Conservation (phyloP, 768 basidiomycete species). For the Tricholoma terreum region DNA sequence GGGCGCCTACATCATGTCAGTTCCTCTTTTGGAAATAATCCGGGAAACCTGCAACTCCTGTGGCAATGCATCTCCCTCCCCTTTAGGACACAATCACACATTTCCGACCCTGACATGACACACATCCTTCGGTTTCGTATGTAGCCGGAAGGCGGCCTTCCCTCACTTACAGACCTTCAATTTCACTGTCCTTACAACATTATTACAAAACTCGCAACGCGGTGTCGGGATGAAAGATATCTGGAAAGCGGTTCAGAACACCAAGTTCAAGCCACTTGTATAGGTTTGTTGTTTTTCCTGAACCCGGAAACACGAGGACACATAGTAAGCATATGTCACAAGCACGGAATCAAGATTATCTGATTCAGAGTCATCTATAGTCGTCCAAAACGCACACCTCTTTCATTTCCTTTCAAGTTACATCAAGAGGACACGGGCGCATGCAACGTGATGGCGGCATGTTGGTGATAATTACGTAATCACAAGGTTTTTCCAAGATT, state of each 20-base stretch:
- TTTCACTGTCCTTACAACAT: background rate
- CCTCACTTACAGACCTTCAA: background rate
- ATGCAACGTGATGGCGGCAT: background rate
- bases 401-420: background rate
- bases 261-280: background rate
- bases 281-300: background rate
- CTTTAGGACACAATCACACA: constrained; percentile 9
- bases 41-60: constrained; percentile 24
- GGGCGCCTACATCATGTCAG: constrained; percentile 10
- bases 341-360: too few species aligned
- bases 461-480: background rate
- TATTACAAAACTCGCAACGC: background rate
- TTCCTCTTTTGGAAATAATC: constrained; percentile 23
- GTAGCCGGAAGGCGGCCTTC: constrained; percentile 5
- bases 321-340: too few species aligned
- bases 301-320: background rate
- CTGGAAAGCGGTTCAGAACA: background rate
- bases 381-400: background rate
- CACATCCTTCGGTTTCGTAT: background rate
- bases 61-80: constrained; percentile 26
- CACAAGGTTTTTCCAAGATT: background rate
- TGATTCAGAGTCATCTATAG: too few species aligned
- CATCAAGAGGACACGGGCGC: background rate
- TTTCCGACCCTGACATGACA: constrained; percentile 1
- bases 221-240: background rate